phyloP scores from a whole-genome alignment of 257 asterid genomes.

The Solanum phureja region DNA sequence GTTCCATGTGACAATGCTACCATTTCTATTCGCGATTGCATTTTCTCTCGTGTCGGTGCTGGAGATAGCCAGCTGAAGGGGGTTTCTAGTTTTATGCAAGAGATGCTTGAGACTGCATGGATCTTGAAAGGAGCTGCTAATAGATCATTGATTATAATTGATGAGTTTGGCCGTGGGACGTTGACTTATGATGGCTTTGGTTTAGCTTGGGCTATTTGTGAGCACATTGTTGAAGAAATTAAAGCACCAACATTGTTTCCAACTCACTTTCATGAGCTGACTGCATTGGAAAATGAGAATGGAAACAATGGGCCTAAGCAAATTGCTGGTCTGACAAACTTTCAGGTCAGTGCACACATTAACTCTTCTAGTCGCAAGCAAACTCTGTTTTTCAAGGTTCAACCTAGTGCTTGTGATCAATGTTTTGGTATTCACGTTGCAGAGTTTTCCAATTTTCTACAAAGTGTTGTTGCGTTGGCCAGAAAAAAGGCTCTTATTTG shows the following conservation, averaged over 20 bases:
- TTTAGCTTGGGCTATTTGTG: constrained; percentile 96
- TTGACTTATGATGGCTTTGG: constrained; percentile 98
- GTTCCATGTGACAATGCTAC: constrained; percentile 82
- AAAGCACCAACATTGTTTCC: constrained; percentile 90
- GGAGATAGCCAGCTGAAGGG: constrained; percentile 99
- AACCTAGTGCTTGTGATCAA: too few relatives aligned
- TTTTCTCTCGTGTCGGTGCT: constrained; percentile 98
- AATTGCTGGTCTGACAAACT: constrained; percentile 65
- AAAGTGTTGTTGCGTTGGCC: too few relatives aligned
- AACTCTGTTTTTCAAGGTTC: constrained; percentile 92
- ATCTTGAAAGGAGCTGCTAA: constrained; percentile 90
- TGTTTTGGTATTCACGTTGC: too few relatives aligned
- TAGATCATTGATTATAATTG: constrained; percentile 77
- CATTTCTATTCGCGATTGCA: constrained; percentile 89
- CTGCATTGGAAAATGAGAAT: constrained; percentile 64
- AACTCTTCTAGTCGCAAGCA: constrained; percentile 78
- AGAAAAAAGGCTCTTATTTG: too few relatives aligned
- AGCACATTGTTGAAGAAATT: constrained; percentile 74
- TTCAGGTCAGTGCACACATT: constrained; percentile 93
- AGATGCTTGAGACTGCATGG: constrained; percentile 98
- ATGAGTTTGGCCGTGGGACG: constrained; percentile 96
- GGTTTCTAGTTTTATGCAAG: constrained; percentile 99
- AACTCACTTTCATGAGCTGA: constrained; percentile 96
- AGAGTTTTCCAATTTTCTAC: too few relatives aligned
- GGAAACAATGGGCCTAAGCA: constrained; percentile 25